These are phyloP conservation scores for Coemansia sp. DNA, from an alignment of 192 early-diverging fungal species.

Conservation along the genomic window DNA sequence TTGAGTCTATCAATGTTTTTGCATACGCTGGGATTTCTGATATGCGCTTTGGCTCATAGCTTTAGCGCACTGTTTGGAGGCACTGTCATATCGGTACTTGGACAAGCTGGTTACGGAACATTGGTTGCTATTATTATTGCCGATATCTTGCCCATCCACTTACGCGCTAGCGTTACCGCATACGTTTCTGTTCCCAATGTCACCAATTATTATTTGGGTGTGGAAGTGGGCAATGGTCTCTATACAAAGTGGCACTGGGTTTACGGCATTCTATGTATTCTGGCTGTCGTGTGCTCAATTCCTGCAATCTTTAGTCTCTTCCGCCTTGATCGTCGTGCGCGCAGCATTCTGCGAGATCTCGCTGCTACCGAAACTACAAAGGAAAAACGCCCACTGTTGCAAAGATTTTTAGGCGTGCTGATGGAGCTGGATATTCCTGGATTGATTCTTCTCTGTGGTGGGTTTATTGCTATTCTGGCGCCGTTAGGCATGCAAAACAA, in stretches of 20 bases:
- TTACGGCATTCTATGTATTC: constrained; percentile 37
- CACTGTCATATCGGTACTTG: constrained; percentile 42
- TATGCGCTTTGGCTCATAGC: constrained; percentile 29
- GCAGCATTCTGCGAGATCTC: constrained; percentile 15
- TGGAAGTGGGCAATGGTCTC: constrained; percentile 35
- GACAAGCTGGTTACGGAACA: constrained; percentile 40
- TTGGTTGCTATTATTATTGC: constrained; percentile 44
- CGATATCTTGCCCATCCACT: constrained; percentile 41
- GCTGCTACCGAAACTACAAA: not conserved
- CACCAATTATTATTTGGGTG: constrained; percentile 48
- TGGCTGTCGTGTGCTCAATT: constrained; percentile 36
- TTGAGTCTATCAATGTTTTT: constrained; percentile 20
- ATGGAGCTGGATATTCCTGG: constrained; percentile 44
- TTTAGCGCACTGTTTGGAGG: constrained; percentile 42
- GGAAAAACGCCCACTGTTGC: not conserved
- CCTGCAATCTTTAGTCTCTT: constrained; percentile 26
- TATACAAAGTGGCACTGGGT: constrained; percentile 43
- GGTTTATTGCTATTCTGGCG: constrained; percentile 37
- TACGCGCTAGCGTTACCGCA: constrained; percentile 31
- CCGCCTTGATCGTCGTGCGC: constrained; percentile 28
- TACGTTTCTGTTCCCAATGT: constrained; percentile 41
- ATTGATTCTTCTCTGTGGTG: constrained; percentile 35
- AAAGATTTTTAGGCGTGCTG: constrained; percentile 6
- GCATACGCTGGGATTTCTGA: constrained; percentile 32
- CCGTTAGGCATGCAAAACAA: constrained; percentile 48